Evolutionary conservation across 352 stramenopile genomes (phyloP).

Genomic region (Phytophthora quininea): DNA sequence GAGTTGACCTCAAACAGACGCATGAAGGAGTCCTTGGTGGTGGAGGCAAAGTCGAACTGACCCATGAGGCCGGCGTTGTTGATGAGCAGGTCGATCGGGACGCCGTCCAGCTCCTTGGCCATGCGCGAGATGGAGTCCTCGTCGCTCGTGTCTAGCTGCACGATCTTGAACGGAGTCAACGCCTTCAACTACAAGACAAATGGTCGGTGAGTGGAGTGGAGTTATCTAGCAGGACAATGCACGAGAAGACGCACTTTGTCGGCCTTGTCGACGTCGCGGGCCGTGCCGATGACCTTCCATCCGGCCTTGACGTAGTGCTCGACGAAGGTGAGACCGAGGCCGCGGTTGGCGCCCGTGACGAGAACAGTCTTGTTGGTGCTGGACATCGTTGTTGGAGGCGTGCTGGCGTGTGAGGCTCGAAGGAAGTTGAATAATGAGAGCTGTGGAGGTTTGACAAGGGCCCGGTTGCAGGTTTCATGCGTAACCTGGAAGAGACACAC

Average conservation of each 20-base stretch:
- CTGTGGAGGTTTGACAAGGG: conserved; percentile 18
- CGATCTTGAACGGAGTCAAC: conserved; percentile 45
- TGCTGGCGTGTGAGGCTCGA: background rate
- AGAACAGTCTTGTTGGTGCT: conserved; percentile 46
- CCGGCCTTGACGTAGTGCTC: conserved; percentile 46
- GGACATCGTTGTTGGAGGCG: background rate
- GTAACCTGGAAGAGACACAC: background rate
- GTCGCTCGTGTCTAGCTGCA: conserved; percentile 47
- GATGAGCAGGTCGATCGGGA: conserved; percentile 62
- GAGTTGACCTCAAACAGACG: conserved; percentile 66
- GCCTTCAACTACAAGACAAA: conserved; percentile 33
- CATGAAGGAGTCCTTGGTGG: conserved; percentile 54
- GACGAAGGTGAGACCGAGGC: conserved; percentile 51
- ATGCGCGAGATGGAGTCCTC: conserved; percentile 46
- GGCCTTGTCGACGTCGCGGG: conserved; percentile 32
- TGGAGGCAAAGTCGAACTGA: conserved; percentile 25
- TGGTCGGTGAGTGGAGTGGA: background rate
- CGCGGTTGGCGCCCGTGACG: conserved; percentile 52
- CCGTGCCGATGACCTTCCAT: conserved; percentile 55
- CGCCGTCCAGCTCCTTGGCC: conserved; percentile 40
- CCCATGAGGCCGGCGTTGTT: conserved; percentile 62
- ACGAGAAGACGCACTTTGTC: conserved; percentile 28
- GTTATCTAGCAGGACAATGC: background rate
- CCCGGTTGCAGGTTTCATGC: background rate
- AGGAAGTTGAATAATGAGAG: background rate